Evolutionary conservation across 2,329 filamentous ascomycete genomes (phyloP), one percentile per base, ranked within the genome.

Genomic region (Curvularia sp.): DNA sequence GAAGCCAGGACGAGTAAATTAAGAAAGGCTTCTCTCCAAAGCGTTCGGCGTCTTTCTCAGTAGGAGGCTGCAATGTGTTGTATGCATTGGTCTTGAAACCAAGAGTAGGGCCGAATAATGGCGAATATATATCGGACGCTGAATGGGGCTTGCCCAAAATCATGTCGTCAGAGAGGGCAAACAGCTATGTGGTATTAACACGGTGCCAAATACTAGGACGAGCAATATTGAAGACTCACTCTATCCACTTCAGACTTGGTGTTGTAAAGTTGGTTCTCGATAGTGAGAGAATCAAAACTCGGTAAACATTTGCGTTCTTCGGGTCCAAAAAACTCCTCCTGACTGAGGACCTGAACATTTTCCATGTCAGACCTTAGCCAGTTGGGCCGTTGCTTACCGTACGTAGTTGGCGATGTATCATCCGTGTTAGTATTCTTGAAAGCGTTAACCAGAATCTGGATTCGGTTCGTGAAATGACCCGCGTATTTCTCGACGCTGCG

Each of bases 11-110:
- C 0, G 78, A 80, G 66, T 80, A 80, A 52, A 80, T 79, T 7
- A 79, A 70, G 55, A 78, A 80, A 1, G 79, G 79, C 63, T 80
- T 80, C 61, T 81, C 79, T 39, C 79, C 79, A 56, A 81, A 81
- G 1, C 70, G 65, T 13, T 67, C 60, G n/a, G 69, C 69, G 43
- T 73, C 70, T 42, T 64, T 64, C 36, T 71, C 63, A 1, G 74
- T 75, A 5, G 78, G 78, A 13, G 75, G 70, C 18, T 73, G 60
- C 13, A 70, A 55, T 2, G 75, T 78, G 59, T 80, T 80, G 57
- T 80, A 81, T 39, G 67, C 67, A 46, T 80, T 80, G 12, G 69
- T 56, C 55, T 81, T 81, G 71, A 80, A 81, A 2, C 74, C 79
- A 67, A 81, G 74, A 2, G 73, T 77, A 1, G 75, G 74, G 0